Evolutionary conservation across 352 stramenopile genomes (phyloP).

Genomic region (Pythium sukuiense): DNA sequence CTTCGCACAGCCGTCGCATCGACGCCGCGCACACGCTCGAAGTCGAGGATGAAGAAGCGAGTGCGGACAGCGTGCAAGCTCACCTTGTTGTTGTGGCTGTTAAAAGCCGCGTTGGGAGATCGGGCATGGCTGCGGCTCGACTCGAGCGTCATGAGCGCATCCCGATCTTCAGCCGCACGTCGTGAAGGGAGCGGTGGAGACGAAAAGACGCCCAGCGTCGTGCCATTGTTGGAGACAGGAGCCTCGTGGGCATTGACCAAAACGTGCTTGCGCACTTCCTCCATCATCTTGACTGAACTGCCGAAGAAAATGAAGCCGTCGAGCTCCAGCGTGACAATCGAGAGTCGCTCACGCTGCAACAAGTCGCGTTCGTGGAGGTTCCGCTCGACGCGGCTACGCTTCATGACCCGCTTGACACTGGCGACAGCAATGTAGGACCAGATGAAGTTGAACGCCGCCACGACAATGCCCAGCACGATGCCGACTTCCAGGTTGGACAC

Average conservation of each 20-base stretch:
- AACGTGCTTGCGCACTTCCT: slow-evolving; percentile 83
- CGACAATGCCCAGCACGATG: slow-evolving; percentile 92
- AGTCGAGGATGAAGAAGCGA: slow-evolving; percentile 88
- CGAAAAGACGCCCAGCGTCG: slow-evolving; percentile 7
- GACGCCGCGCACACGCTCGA: slow-evolving; percentile 87
- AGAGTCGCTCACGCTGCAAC: slow-evolving; percentile 66
- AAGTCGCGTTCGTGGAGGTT: slow-evolving; percentile 73
- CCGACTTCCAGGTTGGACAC: slow-evolving; percentile 93
- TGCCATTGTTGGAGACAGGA: neutral
- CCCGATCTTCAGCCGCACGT: slow-evolving; percentile 19
- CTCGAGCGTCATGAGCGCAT: slow-evolving; percentile 64
- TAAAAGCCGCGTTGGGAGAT: slow-evolving; percentile 5
- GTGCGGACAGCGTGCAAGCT: slow-evolving; percentile 71
- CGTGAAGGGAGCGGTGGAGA: slow-evolving; percentile 22
- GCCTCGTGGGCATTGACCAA: slow-evolving; percentile 46
- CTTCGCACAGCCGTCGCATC: slow-evolving; percentile 86
- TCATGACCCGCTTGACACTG: slow-evolving; percentile 77
- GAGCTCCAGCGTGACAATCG: slow-evolving; percentile 86
- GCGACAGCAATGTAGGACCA: slow-evolving; percentile 74
- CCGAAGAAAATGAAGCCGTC: slow-evolving; percentile 90
- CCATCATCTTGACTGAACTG: slow-evolving; percentile 86
- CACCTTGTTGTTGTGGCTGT: slow-evolving; percentile 12
- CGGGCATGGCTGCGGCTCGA: slow-evolving; percentile 34
- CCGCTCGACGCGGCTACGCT: slow-evolving; percentile 78
- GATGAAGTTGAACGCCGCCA: slow-evolving; percentile 90